Evolutionary conservation across 371 early-diverging fungal genomes (phyloP).

Genomic region (Mucor ambiguus): DNA sequence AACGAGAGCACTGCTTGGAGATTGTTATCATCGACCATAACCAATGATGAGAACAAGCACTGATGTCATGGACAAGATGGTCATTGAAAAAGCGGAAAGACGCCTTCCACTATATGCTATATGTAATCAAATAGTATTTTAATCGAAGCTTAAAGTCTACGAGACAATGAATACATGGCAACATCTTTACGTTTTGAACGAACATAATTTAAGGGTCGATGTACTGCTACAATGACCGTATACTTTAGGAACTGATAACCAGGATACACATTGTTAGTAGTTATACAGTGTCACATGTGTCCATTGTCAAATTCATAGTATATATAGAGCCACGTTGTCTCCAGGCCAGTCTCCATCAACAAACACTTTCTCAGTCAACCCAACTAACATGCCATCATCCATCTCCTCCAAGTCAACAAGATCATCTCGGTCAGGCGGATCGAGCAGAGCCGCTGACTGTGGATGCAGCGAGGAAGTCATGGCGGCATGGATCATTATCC

Average conservation of each 20-base stretch:
- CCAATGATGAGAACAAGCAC: neutral
- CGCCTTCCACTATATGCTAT: neutral
- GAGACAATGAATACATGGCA: neutral
- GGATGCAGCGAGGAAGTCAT: neutral
- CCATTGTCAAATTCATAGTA: neutral
- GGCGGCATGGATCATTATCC: neutral
- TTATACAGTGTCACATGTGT: neutral
- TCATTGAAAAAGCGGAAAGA: too few relatives aligned
- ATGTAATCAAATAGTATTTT: neutral
- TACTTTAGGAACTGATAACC: too few relatives aligned
- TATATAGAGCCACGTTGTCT: neutral
- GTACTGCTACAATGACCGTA: too few relatives aligned
- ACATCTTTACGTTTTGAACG: too few relatives aligned
- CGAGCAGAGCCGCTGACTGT: neutral
- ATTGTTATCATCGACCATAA: neutral
- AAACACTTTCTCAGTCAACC: neutral
- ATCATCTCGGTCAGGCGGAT: neutral
- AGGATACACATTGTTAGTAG: too few relatives aligned
- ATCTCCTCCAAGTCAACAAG: neutral
- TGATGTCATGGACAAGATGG: neutral
- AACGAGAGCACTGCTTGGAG: neutral
- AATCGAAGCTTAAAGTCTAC: neutral
- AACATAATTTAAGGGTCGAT: neutral
- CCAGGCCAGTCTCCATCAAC: too few relatives aligned
- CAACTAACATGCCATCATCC: neutral